Evolutionary conservation across 2,329 filamentous ascomycete genomes (phyloP).

Genomic region (Xylaria arbuscula): DNA sequence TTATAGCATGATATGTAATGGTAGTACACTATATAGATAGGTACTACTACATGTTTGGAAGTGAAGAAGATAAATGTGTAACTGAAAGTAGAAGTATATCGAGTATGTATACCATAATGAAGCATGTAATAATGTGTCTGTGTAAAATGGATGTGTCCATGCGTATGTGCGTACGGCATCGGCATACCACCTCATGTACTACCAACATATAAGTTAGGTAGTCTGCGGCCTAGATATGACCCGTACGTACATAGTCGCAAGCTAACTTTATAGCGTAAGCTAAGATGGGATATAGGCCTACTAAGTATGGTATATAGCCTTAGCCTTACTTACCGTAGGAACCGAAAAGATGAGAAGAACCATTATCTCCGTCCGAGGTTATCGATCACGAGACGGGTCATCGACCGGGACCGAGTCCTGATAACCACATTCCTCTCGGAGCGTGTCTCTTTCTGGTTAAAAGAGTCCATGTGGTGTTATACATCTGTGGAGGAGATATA

Average conservation of each 20-base stretch:
- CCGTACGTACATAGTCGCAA: background rate
- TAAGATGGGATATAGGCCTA: background rate
- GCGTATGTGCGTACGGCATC: slow-evolving; percentile 31
- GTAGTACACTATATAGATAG: background rate
- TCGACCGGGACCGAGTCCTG: slow-evolving; percentile 5
- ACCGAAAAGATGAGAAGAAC: slow-evolving; percentile 11
- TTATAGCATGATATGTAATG: slow-evolving; percentile 7
- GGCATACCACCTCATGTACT: slow-evolving; percentile 34
- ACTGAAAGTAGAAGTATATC: background rate
- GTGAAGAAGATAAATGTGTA: too few species aligned
- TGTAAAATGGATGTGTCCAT: background rate
- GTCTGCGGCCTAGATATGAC: background rate
- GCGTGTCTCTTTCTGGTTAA: slow-evolving; percentile 16
- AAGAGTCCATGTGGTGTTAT: background rate
- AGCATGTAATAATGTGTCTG: background rate
- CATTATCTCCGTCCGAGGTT: slow-evolving; percentile 2
- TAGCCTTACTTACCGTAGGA: slow-evolving; percentile 19
- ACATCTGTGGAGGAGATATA: background rate
- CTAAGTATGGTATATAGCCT: too few species aligned
- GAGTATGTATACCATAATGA: background rate
- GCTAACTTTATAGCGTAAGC: background rate
- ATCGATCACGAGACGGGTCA: slow-evolving; percentile 20
- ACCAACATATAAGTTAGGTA: background rate
- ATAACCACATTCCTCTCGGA: slow-evolving; percentile 13
- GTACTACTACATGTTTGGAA: too few species aligned